Percentiles rank a stretch among this genome's conserved stretches.
Conservation (phyloP, 495 filamentous ascomycete species). For the Penicillium bialowiezense region DNA sequence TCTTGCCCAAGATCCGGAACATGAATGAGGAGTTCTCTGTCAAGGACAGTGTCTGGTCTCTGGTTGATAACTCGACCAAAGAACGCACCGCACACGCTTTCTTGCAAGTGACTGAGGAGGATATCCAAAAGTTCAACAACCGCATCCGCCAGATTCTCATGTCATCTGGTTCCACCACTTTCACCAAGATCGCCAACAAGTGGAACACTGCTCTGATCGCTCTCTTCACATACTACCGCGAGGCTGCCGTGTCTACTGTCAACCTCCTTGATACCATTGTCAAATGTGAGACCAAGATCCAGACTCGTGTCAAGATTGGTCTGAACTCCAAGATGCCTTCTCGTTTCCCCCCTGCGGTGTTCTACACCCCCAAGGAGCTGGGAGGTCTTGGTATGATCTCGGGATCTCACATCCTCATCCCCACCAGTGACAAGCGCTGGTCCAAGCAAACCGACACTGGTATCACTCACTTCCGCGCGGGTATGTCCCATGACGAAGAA, state of each 20-base stretch:
- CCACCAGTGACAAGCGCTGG: slow-evolving; percentile 96
- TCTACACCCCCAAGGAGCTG: slow-evolving; percentile 98
- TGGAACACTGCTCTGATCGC: slow-evolving; percentile 99
- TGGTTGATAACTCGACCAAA: slow-evolving; percentile 94
- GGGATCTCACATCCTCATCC: slow-evolving; percentile 96
- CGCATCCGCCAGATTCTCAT: slow-evolving; percentile 98
- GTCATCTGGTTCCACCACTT: slow-evolving; percentile 97
- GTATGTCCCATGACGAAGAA: slow-evolving; percentile 98
- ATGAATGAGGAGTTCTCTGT: slow-evolving; percentile 94
- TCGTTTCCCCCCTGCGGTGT: slow-evolving; percentile 96
- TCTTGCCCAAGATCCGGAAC: slow-evolving; percentile 94
- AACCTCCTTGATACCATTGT: slow-evolving; percentile 96
- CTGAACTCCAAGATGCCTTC: slow-evolving; percentile 99
- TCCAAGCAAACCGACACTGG: slow-evolving; percentile 97
- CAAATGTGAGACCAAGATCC: slow-evolving; percentile 99
- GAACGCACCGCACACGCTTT: slow-evolving; percentile 98
- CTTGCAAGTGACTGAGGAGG: slow-evolving; percentile 96
- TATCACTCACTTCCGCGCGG: slow-evolving; percentile 94
- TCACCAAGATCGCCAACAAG: slow-evolving; percentile 99
- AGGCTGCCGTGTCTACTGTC: slow-evolving; percentile 96
- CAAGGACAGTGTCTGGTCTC: slow-evolving; percentile 97
- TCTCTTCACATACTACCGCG: slow-evolving; percentile 99
- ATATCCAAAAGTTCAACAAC: slow-evolving; percentile 99
- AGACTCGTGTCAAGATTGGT: slow-evolving; percentile 98
- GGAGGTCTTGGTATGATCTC: slow-evolving; percentile 99